A percentile compares a stretch with the other conserved stretches of the same genome.
Conservation (phyloP, 2,329 filamentous ascomycete species). For the Xylariomycetidae sp. region DNA sequence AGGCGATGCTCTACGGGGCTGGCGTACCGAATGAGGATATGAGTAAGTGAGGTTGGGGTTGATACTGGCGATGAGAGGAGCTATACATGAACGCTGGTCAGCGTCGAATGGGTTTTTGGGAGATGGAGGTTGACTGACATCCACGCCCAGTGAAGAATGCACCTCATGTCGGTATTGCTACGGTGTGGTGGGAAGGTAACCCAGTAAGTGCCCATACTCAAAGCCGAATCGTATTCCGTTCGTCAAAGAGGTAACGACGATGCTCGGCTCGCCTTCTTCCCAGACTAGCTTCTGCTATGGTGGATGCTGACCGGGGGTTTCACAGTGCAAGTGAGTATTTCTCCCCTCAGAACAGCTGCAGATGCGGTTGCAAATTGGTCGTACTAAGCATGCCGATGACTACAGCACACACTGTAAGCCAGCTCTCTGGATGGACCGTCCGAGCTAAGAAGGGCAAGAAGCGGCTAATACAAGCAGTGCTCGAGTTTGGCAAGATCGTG, state of each 20-base stretch:
- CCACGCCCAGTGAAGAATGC: slow-evolving; percentile 91
- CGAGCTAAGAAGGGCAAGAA: not conserved
- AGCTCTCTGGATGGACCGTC: not conserved
- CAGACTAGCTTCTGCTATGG: not conserved
- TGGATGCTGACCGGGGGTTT: slow-evolving; percentile 6
- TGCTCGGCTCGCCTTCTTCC: too few relatives aligned
- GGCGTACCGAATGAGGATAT: slow-evolving; percentile 75
- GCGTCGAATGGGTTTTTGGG: too few relatives aligned
- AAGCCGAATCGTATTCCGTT: too few relatives aligned
- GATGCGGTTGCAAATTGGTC: not conserved
- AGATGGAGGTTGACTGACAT: too few relatives aligned
- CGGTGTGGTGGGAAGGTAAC: slow-evolving; percentile 97
- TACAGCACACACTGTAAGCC: slow-evolving; percentile 25
- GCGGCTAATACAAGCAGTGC: slow-evolving; percentile 48
- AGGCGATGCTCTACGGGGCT: slow-evolving; percentile 94
- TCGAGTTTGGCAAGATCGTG: slow-evolving; percentile 81
- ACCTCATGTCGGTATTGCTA: slow-evolving; percentile 84
- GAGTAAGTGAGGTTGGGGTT: too few relatives aligned
- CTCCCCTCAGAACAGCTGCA: not conserved
- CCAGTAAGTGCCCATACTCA: slow-evolving; percentile 53
- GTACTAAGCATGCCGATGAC: slow-evolving; percentile 3
- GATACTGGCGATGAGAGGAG: too few relatives aligned
- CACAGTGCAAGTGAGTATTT: slow-evolving; percentile 24
- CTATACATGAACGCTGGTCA: too few relatives aligned
- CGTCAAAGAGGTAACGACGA: too few relatives aligned